A percentile compares a stretch with the other conserved stretches of the same genome.
Conservation (phyloP, 1,139 yeast species). For the Kodamaea fungicola region DNA sequence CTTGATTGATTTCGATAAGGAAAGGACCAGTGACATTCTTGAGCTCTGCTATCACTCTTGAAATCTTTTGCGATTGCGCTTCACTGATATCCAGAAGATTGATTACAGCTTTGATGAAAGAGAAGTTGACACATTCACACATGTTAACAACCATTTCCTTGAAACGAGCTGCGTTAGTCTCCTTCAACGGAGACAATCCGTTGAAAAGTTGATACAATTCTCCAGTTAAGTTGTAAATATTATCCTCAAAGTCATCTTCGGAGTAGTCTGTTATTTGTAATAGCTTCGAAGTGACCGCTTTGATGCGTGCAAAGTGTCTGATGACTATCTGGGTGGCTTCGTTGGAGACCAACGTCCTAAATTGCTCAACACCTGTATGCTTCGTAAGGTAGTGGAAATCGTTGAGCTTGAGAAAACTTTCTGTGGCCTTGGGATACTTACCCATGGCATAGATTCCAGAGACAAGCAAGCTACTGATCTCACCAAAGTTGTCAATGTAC, state of each 20-base stretch:
- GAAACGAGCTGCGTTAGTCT: conserved; percentile 28
- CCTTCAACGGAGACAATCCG: conserved; percentile 18
- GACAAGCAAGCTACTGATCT: conserved; percentile 10
- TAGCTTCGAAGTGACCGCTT: conserved; percentile 10
- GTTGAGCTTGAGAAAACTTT: conserved; percentile 35
- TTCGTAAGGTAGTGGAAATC: conserved; percentile 29
- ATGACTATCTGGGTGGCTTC: conserved; percentile 22
- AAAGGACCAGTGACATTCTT: conserved; percentile 17
- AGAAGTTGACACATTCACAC: conserved; percentile 30
- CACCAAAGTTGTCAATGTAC: conserved; percentile 13
- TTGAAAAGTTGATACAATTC: conserved; percentile 25
- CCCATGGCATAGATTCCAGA: conserved; percentile 31
- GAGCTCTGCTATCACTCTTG: conserved; percentile 23
- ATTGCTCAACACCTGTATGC: conserved; percentile 12
- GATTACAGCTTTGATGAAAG: conserved; percentile 27
- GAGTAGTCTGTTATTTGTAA: conserved; percentile 16
- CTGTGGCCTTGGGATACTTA: conserved; percentile 29
- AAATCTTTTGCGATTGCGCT: conserved; percentile 29
- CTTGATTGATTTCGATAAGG: conserved; percentile 12
- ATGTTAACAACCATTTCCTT: conserved; percentile 23
- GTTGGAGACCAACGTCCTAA: conserved; percentile 16
- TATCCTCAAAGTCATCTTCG: conserved; percentile 13
- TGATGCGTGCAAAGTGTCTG: conserved; percentile 21
- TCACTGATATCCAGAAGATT: conserved; percentile 35
- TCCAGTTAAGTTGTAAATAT: conserved; percentile 18